A percentile compares a stretch with the other conserved stretches of the same genome.
phyloP scores from a whole-genome alignment of 192 early-diverging fungal genomes.

The Coemansia sp. region DNA sequence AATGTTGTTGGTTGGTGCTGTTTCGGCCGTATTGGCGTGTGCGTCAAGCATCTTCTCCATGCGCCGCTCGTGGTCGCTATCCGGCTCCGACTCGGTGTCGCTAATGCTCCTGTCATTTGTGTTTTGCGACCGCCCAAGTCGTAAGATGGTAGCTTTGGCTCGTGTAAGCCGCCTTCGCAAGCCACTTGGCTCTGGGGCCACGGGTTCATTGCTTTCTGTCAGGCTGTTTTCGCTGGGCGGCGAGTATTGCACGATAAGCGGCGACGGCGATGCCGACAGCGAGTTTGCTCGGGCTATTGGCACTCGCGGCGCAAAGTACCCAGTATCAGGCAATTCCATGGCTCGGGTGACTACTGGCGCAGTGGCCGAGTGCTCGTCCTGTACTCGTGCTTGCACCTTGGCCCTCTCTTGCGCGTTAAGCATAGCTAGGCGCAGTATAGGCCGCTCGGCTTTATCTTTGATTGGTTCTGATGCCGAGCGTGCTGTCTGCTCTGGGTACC shows the following conservation, averaged over 20 bases:
- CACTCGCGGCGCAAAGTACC: slow-evolving; percentile 47
- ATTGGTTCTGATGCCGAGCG: background rate
- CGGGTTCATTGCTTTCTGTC: background rate
- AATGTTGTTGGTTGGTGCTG: slow-evolving; percentile 35
- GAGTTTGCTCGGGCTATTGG: background rate
- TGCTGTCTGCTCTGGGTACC: slow-evolving; percentile 6
- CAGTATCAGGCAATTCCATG: slow-evolving; percentile 31
- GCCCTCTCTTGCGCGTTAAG: slow-evolving; percentile 23
- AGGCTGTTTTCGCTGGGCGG: background rate
- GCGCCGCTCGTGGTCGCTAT: slow-evolving; percentile 23
- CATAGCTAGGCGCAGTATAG: slow-evolving; percentile 41
- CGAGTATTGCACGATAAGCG: background rate
- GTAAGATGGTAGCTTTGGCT: slow-evolving; percentile 20
- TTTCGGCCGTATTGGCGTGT: slow-evolving; percentile 27
- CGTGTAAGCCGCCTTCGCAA: slow-evolving; percentile 38
- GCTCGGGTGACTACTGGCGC: slow-evolving; percentile 19
- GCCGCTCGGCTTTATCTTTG: slow-evolving; percentile 8
- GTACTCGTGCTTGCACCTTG: background rate
- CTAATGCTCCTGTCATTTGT: slow-evolving; percentile 6
- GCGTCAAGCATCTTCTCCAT: slow-evolving; percentile 46
- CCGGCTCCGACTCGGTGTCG: slow-evolving; percentile 27
- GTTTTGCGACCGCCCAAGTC: slow-evolving; percentile 30
- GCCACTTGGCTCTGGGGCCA: slow-evolving; percentile 14
- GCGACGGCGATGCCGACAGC: background rate
- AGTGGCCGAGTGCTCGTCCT: slow-evolving; percentile 21